Conservation (phyloP, 1,139 yeast genomes). For the Pichia sp. region DNA sequence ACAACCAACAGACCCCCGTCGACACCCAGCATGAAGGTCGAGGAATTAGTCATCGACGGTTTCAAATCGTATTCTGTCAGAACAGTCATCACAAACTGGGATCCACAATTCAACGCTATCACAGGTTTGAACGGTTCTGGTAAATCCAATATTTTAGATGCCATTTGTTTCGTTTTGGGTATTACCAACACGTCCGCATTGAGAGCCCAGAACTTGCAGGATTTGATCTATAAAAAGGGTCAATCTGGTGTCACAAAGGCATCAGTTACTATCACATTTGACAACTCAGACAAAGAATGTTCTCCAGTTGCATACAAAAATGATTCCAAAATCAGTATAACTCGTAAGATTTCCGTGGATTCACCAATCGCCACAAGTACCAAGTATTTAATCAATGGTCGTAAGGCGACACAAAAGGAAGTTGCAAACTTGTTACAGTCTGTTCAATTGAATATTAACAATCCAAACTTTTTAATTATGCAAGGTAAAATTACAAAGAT, state of each 20-base stretch:
- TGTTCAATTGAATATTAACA: constrained; percentile 92
- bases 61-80: constrained; percentile 97
- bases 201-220: constrained; percentile 91
- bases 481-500: constrained; percentile 98
- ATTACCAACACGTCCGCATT: constrained; percentile 93
- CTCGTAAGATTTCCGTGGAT: constrained; percentile 88
- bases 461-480: constrained; percentile 97
- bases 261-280: constrained; percentile 93
- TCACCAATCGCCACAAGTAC: constrained; percentile 43
- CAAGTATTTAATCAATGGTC: constrained; percentile 92
- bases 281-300: constrained; percentile 70
- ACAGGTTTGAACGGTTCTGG: constrained; percentile 99
- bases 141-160: constrained; percentile 91
- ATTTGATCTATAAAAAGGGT: constrained; percentile 92
- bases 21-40: constrained; percentile 70
- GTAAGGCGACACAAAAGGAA: constrained; percentile 93
- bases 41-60: constrained; percentile 94
- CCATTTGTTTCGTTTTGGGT: constrained; percentile 98
- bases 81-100: constrained; percentile 96
- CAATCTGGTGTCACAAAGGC: constrained; percentile 99
- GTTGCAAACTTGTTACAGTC: constrained; percentile 90
- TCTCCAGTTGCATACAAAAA: constrained; percentile 90
- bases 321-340: constrained; percentile 79
- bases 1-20: not conserved
- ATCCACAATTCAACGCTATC: constrained; percentile 93